These are phyloP conservation scores for Phytophthora podocarpi DNA, from an alignment of 352 stramenopile species.

Conservation along the genomic window DNA sequence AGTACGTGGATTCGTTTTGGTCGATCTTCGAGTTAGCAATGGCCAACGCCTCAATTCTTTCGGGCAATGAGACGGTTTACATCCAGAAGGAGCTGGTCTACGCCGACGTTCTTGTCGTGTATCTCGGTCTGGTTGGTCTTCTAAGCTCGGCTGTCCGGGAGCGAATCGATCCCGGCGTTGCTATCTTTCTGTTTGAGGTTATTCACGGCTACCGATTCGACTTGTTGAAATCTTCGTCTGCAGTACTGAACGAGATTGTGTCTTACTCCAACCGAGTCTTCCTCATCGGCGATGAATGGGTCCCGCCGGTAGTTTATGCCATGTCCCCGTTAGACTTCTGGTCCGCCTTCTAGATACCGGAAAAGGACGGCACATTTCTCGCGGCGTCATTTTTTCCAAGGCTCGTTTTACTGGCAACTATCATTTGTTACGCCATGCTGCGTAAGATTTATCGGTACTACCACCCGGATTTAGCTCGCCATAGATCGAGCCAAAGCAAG, in stretches of 20 bases:
- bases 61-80: constrained; percentile 1
- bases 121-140: constrained; percentile 15
- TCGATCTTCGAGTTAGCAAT: constrained; percentile 34
- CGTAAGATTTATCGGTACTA: constrained; percentile 15
- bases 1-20: constrained; percentile 39
- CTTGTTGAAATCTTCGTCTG: background rate
- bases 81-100: constrained; percentile 34
- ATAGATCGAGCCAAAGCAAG: background rate
- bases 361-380: constrained; percentile 10
- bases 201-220: constrained; percentile 8
- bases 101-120: constrained; percentile 34
- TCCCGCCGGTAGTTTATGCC: background rate
- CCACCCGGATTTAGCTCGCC: constrained; percentile 10
- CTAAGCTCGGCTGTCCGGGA: constrained; percentile 18
- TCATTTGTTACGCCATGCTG: constrained; percentile 9
- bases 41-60: constrained; percentile 8
- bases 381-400: constrained; percentile 11
- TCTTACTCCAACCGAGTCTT: constrained; percentile 9
- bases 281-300: background rate
- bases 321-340: constrained; percentile 19
- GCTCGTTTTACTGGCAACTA: constrained; percentile 6
- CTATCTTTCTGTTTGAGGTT: constrained; percentile 25
- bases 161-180: constrained; percentile 22
- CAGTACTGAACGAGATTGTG: constrained; percentile 7
- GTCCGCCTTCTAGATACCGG: constrained; percentile 19